These are phyloP conservation scores for Cordyceps pruinosa DNA, from an alignment of 2,329 filamentous ascomycete species.

Conservation along the genomic window DNA sequence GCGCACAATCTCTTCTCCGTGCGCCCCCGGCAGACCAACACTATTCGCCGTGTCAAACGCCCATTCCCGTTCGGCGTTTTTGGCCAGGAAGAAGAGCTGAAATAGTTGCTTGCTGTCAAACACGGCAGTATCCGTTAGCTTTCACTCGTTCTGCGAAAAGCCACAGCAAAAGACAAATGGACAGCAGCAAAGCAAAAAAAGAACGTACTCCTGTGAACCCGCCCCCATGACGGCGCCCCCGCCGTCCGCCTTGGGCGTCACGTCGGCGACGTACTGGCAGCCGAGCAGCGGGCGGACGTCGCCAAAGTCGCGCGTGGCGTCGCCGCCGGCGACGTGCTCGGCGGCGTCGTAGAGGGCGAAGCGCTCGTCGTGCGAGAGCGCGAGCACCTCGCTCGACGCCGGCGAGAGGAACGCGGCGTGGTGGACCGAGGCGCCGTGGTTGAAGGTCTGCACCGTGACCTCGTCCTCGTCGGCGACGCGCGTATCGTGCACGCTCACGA, in stretches of 20 bases:
- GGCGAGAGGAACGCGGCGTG: slow-evolving; percentile 62
- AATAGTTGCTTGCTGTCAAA: slow-evolving; percentile 47
- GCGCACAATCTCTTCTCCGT: slow-evolving; percentile 57
- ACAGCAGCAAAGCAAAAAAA: slow-evolving; percentile 17
- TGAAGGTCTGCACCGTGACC: slow-evolving; percentile 69
- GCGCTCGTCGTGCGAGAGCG: slow-evolving; percentile 71
- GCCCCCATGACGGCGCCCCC: slow-evolving; percentile 55
- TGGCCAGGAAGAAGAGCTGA: slow-evolving; percentile 53
- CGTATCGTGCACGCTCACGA: slow-evolving; percentile 71
- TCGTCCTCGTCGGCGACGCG: slow-evolving; percentile 68
- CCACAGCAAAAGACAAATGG: background rate
- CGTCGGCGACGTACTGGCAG: slow-evolving; percentile 68
- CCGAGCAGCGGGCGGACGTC: slow-evolving; percentile 59
- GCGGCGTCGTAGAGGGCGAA: slow-evolving; percentile 66
- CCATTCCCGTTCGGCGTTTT: slow-evolving; percentile 42
- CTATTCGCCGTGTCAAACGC: slow-evolving; percentile 45
- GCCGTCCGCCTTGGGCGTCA: slow-evolving; percentile 53
- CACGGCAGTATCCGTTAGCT: background rate
- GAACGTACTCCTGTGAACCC: slow-evolving; percentile 59
- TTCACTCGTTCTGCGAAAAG: background rate
- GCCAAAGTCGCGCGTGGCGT: slow-evolving; percentile 53
- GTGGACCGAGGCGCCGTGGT: slow-evolving; percentile 68
- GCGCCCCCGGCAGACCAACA: slow-evolving; percentile 55
- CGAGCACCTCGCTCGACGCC: slow-evolving; percentile 54
- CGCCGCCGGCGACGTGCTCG: slow-evolving; percentile 53